Base-by-base conservation (phyloP, 2,329 filamentous ascomycete species). In the Epichloe typhina region DNA sequence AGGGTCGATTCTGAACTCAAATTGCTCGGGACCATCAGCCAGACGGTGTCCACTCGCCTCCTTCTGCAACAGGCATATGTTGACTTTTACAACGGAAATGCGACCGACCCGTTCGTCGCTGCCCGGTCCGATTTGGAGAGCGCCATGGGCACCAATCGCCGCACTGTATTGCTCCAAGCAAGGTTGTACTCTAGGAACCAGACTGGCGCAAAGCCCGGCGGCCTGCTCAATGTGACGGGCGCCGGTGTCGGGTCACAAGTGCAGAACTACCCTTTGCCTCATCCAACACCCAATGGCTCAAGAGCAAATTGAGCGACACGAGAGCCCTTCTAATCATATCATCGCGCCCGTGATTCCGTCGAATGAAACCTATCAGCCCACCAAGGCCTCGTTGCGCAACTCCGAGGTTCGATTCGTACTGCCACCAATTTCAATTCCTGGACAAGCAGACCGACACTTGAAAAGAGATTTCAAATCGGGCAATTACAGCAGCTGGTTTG, bases 1-100 rank as follows among this genome's bases (percentile, higher is more conserved):
- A 84, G 91, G 62, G 76, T 96, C 55, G 74, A 84, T 5, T 84
- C 87, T 49, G 86, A 88, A 62, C 77, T 96, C 50, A 75, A 87
- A 47, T 76, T 95, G 48, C 80, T 95, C 57, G 80, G 89, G 68
- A 85, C 85, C 35, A 84, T 82, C 53, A 85, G 83, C 61, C 73
- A 76, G 50, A 83, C 84, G 50, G 83, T 93, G 43, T 73, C 83
- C 6, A 89, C 86, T 0, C 73, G 82, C 53, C 64, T 84, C 19
- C 62, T 84, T 21, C 66, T 84, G 17, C 81, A 84, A 58, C 52
- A 68, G 15, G 71, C 76, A 5, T 64, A 84, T 35, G 56, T 59
- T 47, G 58, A 64, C 12, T 83, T 77, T 58, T 82, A 78, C 56
- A 84, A 86, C 58, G 69, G 67, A 26, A 73, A 75, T 6, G 65